Percentiles rank a stretch among this genome's conserved stretches.
These are phyloP conservation scores for Euphorbia lathyris DNA, from an alignment of 345 rosid species.

Conservation along the genomic window DNA sequence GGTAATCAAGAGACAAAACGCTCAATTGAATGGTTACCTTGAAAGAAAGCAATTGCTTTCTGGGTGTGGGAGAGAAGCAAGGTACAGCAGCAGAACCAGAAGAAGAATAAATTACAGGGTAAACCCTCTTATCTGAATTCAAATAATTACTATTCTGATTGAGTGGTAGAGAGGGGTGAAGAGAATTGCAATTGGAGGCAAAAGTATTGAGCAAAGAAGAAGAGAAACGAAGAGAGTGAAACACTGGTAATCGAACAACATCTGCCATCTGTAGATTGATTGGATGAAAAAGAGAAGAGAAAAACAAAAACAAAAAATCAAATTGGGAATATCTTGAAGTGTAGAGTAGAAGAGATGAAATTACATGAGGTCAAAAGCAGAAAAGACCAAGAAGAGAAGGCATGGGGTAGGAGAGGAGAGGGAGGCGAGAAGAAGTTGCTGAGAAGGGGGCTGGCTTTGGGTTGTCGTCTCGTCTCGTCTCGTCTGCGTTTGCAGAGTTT, in stretches of 20 bases:
- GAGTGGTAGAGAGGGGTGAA: constrained; percentile 32
- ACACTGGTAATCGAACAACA: constrained; percentile 43
- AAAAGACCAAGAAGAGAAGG: neutral
- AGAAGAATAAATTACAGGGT: constrained; percentile 31
- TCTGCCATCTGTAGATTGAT: constrained; percentile 54
- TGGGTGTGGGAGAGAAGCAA: constrained; percentile 24
- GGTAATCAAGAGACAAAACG: constrained; percentile 11
- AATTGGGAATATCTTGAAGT: neutral
- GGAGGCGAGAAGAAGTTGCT: no score
- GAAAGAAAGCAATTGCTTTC: constrained; percentile 34
- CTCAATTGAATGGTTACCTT: constrained; percentile 39
- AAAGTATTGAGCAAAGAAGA: constrained; percentile 35
- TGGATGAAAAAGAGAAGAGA: no score
- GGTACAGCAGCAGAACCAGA: constrained; percentile 21
- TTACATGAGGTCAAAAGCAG: neutral
- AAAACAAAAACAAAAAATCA: no score
- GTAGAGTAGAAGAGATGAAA: neutral
- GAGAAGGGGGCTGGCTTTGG: no score
- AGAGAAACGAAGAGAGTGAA: constrained; percentile 42
- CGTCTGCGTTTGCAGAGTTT: constrained; percentile 3
- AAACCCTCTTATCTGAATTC: constrained; percentile 35
- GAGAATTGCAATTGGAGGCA: constrained; percentile 34
- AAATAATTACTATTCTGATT: constrained; percentile 3
- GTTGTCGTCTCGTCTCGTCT: no score
- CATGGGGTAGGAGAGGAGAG: neutral